phyloP scores from a whole-genome alignment of 495 filamentous ascomycete species.

The Lasiosphaeria ovina region DNA sequence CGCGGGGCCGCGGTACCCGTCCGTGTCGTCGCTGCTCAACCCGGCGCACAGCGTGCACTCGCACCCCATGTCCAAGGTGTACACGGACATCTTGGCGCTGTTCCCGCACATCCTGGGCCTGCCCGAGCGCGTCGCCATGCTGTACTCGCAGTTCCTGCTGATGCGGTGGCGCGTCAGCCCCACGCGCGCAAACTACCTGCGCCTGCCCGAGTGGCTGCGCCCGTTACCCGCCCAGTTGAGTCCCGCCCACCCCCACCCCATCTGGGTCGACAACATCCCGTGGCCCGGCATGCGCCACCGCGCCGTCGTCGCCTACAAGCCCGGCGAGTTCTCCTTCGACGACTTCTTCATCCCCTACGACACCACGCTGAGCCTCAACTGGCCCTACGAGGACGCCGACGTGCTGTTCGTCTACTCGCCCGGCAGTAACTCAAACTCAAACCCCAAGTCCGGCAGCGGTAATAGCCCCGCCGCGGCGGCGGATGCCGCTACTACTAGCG shows the following conservation, averaged over 20 bases:
- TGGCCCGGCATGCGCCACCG: slow-evolving; percentile 72
- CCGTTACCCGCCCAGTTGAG: slow-evolving; percentile 60
- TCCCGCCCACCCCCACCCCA: slow-evolving; percentile 56
- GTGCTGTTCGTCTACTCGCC: slow-evolving; percentile 41
- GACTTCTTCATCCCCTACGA: slow-evolving; percentile 80
- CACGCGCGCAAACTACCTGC: slow-evolving; percentile 68
- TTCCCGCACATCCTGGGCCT: slow-evolving; percentile 68
- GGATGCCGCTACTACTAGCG: too few relatives aligned
- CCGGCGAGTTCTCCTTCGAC: slow-evolving; percentile 56
- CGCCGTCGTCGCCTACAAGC: slow-evolving; percentile 45
- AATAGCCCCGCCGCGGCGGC: too few relatives aligned
- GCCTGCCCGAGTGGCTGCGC: slow-evolving; percentile 64
- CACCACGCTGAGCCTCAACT: slow-evolving; percentile 67
- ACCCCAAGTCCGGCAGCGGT: too few relatives aligned
- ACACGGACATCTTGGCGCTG: slow-evolving; percentile 74
- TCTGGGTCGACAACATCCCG: slow-evolving; percentile 76
- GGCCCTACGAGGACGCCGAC: slow-evolving; percentile 70
- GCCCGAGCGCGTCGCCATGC: slow-evolving; percentile 72
- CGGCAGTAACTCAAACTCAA: too few relatives aligned
- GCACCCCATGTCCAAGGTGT: slow-evolving; percentile 76
- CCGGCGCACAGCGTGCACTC: slow-evolving; percentile 57
- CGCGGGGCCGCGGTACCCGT: slow-evolving; percentile 71
- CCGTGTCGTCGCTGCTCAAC: slow-evolving; percentile 70
- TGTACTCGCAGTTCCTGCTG: slow-evolving; percentile 79
- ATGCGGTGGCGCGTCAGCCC: slow-evolving; percentile 82